These are phyloP conservation scores for Thecaphora thlaspeos DNA, from an alignment of 1,284 basidiomycete genomes.

Conservation along the genomic window DNA sequence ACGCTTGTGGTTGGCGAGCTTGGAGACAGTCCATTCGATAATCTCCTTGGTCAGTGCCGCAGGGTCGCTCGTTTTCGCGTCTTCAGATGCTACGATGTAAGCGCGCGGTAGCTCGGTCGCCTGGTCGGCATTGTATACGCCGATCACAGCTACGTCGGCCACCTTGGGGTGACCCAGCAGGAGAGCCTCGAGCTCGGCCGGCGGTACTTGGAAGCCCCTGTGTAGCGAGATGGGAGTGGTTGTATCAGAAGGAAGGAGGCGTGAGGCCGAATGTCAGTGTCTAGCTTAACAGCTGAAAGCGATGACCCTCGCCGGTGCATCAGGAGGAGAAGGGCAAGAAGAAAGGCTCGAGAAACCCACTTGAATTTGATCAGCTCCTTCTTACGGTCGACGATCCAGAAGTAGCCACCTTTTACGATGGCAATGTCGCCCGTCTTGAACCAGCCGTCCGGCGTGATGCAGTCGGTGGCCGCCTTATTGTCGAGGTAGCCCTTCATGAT, in stretches of 20 bases:
- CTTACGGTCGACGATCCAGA: slow-evolving; percentile 48
- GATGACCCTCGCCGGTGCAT: too few relatives aligned
- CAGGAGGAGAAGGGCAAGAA: neutral
- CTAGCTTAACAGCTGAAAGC: too few relatives aligned
- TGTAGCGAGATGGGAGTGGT: slow-evolving; percentile 51
- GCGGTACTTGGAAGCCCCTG: slow-evolving; percentile 58
- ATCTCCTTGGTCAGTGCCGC: slow-evolving; percentile 47
- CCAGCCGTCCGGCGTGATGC: slow-evolving; percentile 44
- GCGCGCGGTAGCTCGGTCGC: slow-evolving; percentile 52
- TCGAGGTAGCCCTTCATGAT: slow-evolving; percentile 46
- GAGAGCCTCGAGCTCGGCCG: slow-evolving; percentile 41
- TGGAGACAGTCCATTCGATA: slow-evolving; percentile 47
- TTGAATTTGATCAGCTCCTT: slow-evolving; percentile 50
- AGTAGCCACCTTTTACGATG: slow-evolving; percentile 33
- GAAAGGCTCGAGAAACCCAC: slow-evolving; percentile 17
- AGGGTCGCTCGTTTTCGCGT: slow-evolving; percentile 25
- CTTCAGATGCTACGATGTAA: slow-evolving; percentile 48
- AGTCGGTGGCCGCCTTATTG: slow-evolving; percentile 32
- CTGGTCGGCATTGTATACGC: slow-evolving; percentile 24
- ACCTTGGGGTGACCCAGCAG: slow-evolving; percentile 36
- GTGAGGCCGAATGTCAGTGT: too few relatives aligned
- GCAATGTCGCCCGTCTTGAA: slow-evolving; percentile 48
- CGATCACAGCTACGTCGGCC: slow-evolving; percentile 35
- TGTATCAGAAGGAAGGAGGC: too few relatives aligned
- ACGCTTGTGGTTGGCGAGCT: slow-evolving; percentile 58